A percentile compares a stretch with the other conserved stretches of the same genome.
Conservation (phyloP, 2,329 filamentous ascomycete species). For the Claviceps spartinae region DNA sequence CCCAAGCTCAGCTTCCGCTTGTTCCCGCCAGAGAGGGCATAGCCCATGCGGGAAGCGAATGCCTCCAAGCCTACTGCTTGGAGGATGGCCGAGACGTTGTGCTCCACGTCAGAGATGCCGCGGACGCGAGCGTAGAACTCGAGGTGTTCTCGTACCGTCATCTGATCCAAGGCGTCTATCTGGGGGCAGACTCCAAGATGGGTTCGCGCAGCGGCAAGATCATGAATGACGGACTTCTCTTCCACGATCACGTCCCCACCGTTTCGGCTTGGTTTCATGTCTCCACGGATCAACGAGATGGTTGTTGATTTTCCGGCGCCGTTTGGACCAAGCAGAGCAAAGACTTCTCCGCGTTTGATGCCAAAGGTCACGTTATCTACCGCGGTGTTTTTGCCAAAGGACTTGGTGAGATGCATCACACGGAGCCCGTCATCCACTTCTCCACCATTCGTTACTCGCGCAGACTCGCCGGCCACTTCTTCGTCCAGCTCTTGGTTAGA, state of each 20-base stretch:
- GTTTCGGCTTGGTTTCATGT: conserved; percentile 56
- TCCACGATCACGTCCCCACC: conserved; percentile 76
- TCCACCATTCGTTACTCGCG: conserved; percentile 36
- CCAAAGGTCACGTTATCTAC: conserved; percentile 85
- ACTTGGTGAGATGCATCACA: conserved; percentile 69
- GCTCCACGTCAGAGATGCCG: conserved; percentile 59
- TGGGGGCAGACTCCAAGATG: conserved; percentile 87
- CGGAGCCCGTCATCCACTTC: conserved; percentile 50
- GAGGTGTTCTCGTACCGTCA: conserved; percentile 81
- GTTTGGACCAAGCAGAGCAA: conserved; percentile 80
- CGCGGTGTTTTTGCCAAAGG: conserved; percentile 60
- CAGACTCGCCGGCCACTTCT: conserved; percentile 52
- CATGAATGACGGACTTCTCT: conserved; percentile 56
- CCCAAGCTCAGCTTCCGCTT: conserved; percentile 84
- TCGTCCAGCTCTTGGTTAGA: conserved; percentile 30
- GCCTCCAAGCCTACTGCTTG: conserved; percentile 62
- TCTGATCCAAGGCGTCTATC: conserved; percentile 74
- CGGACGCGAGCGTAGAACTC: conserved; percentile 76
- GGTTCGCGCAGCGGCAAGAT: conserved; percentile 57
- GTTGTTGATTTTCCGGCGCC: conserved; percentile 86
- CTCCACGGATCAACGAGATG: conserved; percentile 80
- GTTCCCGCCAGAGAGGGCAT: conserved; percentile 75
- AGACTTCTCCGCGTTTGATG: conserved; percentile 67
- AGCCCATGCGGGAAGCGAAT: conserved; percentile 62
- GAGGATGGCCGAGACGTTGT: conserved; percentile 70